These are phyloP conservation scores for Pythium myriotylum DNA, from an alignment of 352 stramenopile species.

Conservation along the genomic window DNA sequence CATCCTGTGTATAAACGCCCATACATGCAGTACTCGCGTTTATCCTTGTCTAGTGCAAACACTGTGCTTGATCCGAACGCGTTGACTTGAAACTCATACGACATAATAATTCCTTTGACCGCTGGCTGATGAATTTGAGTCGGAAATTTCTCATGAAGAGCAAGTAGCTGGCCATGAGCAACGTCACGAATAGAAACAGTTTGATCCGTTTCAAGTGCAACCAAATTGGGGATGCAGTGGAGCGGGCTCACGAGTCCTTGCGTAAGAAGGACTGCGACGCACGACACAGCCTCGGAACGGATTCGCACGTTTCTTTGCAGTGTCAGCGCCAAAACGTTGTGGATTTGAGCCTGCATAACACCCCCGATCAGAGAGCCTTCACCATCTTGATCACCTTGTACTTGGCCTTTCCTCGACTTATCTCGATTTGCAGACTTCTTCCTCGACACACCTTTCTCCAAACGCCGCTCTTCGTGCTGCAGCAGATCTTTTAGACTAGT, in stretches of 20 bases:
- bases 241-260: constrained; percentile 81
- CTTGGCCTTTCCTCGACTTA: constrained; percentile 73
- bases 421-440: constrained; percentile 43
- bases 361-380: constrained; percentile 85
- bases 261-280: constrained; percentile 64
- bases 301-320: constrained; percentile 62
- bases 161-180: constrained; percentile 65
- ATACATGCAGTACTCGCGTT: constrained; percentile 72
- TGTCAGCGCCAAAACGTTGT: constrained; percentile 58
- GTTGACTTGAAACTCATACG: constrained; percentile 68
- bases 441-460: constrained; percentile 51
- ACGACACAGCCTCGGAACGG: constrained; percentile 68
- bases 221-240: constrained; percentile 75
- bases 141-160: constrained; percentile 62
- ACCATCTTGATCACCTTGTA: constrained; percentile 86
- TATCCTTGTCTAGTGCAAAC: constrained; percentile 64
- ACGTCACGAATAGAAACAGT: constrained; percentile 62
- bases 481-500: constrained; percentile 79
- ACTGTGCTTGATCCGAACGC: constrained; percentile 55
- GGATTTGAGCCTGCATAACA: constrained; percentile 85
- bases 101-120: constrained; percentile 64
- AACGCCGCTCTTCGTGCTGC: constrained; percentile 64
- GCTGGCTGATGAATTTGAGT: constrained; percentile 52
- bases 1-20: constrained; percentile 72
- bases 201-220: constrained; percentile 81